A percentile compares a stretch with the other conserved stretches of the same genome.
Conservation (phyloP, 441 rosid species). For the Syzygium malaccense region DNA sequence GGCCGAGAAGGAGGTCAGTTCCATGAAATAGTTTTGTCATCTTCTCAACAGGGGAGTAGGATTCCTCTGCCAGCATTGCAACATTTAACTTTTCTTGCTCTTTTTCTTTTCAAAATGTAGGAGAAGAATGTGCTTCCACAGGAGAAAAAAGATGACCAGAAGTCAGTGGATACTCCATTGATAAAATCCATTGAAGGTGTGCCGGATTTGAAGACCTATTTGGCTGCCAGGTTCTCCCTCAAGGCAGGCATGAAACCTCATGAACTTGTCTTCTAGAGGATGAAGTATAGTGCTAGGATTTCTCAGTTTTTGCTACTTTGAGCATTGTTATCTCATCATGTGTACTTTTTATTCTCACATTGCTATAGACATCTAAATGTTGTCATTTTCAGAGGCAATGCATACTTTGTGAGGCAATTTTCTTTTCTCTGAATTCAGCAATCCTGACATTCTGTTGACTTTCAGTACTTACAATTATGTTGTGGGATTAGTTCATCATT, state of each 20-base stretch:
- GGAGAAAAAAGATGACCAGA: slow-evolving; percentile 47
- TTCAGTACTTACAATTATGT: neutral
- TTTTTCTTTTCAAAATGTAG: slow-evolving; percentile 4
- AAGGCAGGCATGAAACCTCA: slow-evolving; percentile 54
- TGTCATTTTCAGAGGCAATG: neutral
- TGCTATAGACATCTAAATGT: neutral
- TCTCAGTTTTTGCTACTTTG: neutral
- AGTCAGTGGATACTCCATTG: slow-evolving; percentile 33
- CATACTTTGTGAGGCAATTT: neutral
- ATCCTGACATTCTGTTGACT: neutral
- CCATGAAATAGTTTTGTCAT: neutral
- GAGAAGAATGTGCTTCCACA: slow-evolving; percentile 32
- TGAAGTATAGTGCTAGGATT: neutral
- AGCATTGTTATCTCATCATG: neutral
- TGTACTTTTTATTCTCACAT: neutral
- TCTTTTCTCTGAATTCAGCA: neutral
- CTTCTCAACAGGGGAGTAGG: neutral
- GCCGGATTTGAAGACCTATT: slow-evolving; percentile 34
- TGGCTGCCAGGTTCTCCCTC: slow-evolving; percentile 43
- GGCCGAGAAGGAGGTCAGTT: slow-evolving; percentile 2
- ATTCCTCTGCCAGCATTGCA: neutral
- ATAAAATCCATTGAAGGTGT: slow-evolving; percentile 32
- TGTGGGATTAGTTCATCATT: neutral
- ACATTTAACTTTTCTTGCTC: neutral
- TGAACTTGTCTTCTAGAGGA: slow-evolving; percentile 37